These are phyloP conservation scores for Camellia granthamiana DNA, from an alignment of 148 eudicot species.

Conservation along the genomic window DNA sequence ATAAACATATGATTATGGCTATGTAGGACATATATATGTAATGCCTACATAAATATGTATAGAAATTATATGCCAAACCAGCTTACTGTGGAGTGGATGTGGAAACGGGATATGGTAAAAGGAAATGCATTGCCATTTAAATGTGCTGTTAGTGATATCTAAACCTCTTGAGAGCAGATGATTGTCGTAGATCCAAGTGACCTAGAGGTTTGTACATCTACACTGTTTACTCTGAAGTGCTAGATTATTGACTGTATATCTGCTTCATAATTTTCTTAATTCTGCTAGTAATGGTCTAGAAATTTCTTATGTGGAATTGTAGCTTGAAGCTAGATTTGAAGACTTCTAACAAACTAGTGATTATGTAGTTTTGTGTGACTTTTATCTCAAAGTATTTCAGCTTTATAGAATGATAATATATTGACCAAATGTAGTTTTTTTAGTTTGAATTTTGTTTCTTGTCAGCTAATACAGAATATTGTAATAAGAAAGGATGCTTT, in stretches of 20 bases:
- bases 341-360: neutral
- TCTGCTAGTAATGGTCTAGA: neutral
- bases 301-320: neutral
- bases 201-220: neutral
- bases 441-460: neutral
- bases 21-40: too few species aligned
- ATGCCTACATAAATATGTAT: too few species aligned
- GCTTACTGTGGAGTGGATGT: neutral
- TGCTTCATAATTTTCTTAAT: neutral
- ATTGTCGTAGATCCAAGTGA: neutral
- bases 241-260: neutral
- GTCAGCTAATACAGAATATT: neutral
- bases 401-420: neutral
- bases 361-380: too few species aligned
- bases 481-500: neutral
- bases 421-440: neutral
- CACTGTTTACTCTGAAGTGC: neutral
- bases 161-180: constrained; percentile 1
- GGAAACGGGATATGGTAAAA: neutral
- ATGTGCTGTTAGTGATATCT: neutral
- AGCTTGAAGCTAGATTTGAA: neutral
- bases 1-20: too few species aligned
- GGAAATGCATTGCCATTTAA: neutral
- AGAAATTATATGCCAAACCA: neutral
- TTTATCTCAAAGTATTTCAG: neutral